phyloP scores from a whole-genome alignment of 2,329 filamentous ascomycete species.

The Fusarium torulosum region DNA sequence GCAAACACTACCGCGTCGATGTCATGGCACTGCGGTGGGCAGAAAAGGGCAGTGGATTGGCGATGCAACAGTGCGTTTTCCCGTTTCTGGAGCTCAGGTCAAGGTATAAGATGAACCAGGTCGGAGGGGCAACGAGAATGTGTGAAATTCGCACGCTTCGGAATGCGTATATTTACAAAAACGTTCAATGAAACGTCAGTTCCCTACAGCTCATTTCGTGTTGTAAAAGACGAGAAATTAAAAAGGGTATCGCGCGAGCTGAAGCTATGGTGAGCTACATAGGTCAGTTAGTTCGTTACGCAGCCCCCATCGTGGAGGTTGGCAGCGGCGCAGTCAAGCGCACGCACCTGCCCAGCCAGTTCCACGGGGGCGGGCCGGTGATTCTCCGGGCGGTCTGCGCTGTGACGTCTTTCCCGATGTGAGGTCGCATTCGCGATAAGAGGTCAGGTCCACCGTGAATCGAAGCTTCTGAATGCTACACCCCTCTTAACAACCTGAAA shows the following conservation, averaged over 20 bases:
- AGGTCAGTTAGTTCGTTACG: conserved; percentile 43
- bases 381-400: conserved; percentile 45
- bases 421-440: conserved; percentile 31
- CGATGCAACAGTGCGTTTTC: conserved; percentile 32
- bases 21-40: conserved; percentile 46
- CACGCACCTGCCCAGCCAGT: conserved; percentile 33
- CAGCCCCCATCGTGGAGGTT: conserved; percentile 44
- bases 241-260: conserved; percentile 34
- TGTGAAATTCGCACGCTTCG: conserved; percentile 5
- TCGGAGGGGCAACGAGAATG: conserved; percentile 37
- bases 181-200: background rate
- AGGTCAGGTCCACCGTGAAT: conserved; percentile 36
- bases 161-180: conserved; percentile 3
- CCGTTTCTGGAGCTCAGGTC: conserved; percentile 43
- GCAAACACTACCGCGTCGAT: conserved; percentile 46
- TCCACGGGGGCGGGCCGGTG: conserved; percentile 42
- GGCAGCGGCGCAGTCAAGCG: conserved; percentile 35
- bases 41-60: conserved; percentile 33
- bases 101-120: conserved; percentile 20
- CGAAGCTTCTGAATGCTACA: conserved; percentile 31
- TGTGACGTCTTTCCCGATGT: conserved; percentile 46
- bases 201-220: conserved; percentile 1
- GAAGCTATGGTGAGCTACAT: conserved; percentile 46
- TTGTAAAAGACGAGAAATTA: conserved; percentile 16
- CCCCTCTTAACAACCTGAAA: conserved; percentile 22